Evolutionary conservation across 2,329 filamentous ascomycete species (phyloP), one percentile per base, ranked within the genome.

Genomic region (Triangularia verruculosa): DNA sequence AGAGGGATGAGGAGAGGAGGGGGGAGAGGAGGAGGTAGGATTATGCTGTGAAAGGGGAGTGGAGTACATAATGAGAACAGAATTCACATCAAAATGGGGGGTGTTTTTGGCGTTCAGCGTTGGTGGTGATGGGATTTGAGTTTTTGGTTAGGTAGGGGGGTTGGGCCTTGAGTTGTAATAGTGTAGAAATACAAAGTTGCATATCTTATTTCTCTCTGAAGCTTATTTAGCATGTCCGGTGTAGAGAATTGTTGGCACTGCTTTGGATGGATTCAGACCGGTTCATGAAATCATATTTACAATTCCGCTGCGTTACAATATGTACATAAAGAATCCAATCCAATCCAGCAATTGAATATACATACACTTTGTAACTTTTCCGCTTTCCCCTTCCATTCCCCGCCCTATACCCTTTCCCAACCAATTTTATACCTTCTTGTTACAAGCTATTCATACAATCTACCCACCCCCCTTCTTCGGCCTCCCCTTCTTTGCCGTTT

Each of bases 1-100:
- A 93, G 84, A 86, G 90, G 68, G 93, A 97, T 70, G 88, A 92
- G 75, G 92, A 96, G 77, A 87, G 88, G 74, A 83, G 83, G 71
- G 83, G 67, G 8, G 73, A 86, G 67, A 89, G 89, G 80, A 85
- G 70, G 74, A 76, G 47, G 51, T 22, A 60, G 24, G 39, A 47
- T 12, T 4, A n/a, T 7, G 34, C 2, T 4, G 34, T 3, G 4
- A n/a, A 9, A 9, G 17, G 7, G 13, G 6, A 34, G 34, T 4
- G 22, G 22, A 25, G 20, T 13, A 27, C 4, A 43, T 43, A 17
- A 22, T 47, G n/a, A n/a, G n/a, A n/a, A 9, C n/a, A 2, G n/a
- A 20, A 20, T 47, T 47, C 39, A 20, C 20, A 47, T 47, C 20
- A 28, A 53, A 57, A 53, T 34, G 17, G 11, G n/a, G 39, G 17